Evolutionary conservation across 1,284 basidiomycete species (phyloP).

Genomic region (Fomitopsis palustris): DNA sequence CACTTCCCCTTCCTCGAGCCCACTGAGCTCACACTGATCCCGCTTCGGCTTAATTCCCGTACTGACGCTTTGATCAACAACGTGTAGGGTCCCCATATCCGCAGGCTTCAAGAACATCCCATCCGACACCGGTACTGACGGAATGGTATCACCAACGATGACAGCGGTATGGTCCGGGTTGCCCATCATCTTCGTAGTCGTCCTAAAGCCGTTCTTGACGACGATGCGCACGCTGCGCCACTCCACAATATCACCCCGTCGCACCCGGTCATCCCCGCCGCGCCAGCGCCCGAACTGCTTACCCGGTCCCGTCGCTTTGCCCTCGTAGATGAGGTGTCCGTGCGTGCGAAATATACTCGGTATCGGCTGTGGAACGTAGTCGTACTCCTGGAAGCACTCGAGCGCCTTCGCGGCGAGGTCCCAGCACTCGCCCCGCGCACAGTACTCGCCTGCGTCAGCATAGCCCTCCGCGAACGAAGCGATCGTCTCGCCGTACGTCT

Average conservation of each 20-base stretch:
- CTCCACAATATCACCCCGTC: conserved; percentile 55
- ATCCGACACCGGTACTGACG: conserved; percentile 20
- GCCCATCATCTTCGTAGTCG: conserved; percentile 24
- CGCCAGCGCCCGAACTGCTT: conserved; percentile 45
- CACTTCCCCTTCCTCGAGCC: conserved; percentile 33
- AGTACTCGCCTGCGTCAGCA: conserved; percentile 39
- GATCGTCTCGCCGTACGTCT: conserved; percentile 47
- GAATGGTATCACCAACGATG: conserved; percentile 29
- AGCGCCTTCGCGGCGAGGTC: conserved; percentile 52
- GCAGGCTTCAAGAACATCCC: conserved; percentile 22
- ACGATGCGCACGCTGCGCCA: conserved; percentile 42
- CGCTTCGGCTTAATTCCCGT: conserved; percentile 25
- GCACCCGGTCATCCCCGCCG: conserved; percentile 48
- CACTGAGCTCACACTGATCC: conserved; percentile 27
- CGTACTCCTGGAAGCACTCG: conserved; percentile 39
- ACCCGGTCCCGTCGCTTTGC: conserved; percentile 32
- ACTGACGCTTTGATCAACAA: conserved; percentile 33
- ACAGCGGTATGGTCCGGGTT: conserved; percentile 36
- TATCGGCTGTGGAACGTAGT: conserved; percentile 44
- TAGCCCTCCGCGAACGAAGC: conserved; percentile 47
- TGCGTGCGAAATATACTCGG: conserved; percentile 49
- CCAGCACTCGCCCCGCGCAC: conserved; percentile 58
- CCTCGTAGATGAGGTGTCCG: conserved; percentile 51
- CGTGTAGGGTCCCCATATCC: conserved; percentile 30
- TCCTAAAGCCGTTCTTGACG: conserved; percentile 13